A percentile compares a stretch with the other conserved stretches of the same genome.
Conservation (phyloP, 2,329 filamentous ascomycete species). For the Rhynchosporium secalis region DNA sequence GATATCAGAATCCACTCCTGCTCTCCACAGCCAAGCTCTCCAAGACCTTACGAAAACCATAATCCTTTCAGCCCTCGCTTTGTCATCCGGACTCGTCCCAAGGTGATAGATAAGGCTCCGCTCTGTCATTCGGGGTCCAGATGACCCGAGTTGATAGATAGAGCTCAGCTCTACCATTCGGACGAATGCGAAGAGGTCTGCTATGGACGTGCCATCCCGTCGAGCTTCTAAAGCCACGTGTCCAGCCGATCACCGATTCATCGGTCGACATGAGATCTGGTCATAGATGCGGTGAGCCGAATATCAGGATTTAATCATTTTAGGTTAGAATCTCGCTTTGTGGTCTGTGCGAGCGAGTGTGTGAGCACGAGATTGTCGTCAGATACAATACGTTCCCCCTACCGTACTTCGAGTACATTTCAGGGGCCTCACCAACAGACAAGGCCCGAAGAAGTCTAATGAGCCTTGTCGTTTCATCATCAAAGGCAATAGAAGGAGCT, state of each 20-base stretch:
- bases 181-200: too few relatives aligned
- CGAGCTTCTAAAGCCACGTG: background rate
- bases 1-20: background rate
- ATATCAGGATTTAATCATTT: background rate
- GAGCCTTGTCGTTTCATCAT: slow-evolving; percentile 24
- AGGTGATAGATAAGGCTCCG: too few relatives aligned
- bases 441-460: background rate
- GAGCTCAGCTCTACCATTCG: too few relatives aligned
- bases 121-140: too few relatives aligned
- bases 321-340: background rate
- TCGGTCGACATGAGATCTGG: slow-evolving; percentile 5
- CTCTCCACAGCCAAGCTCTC: slow-evolving; percentile 1
- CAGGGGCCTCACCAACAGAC: too few relatives aligned
- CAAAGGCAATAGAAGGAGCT: background rate
- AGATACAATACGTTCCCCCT: background rate
- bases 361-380: background rate
- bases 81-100: too few relatives aligned
- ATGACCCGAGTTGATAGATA: too few relatives aligned
- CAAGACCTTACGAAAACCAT: background rate
- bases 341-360: slow-evolving; percentile 1
- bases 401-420: background rate
- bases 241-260: background rate
- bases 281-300: slow-evolving; percentile 14
- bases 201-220: too few relatives aligned
- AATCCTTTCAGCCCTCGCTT: background rate